Evolutionary conservation across 2,329 filamentous ascomycete genomes (phyloP).

Genomic region (Dothiorella sarmentorum): DNA sequence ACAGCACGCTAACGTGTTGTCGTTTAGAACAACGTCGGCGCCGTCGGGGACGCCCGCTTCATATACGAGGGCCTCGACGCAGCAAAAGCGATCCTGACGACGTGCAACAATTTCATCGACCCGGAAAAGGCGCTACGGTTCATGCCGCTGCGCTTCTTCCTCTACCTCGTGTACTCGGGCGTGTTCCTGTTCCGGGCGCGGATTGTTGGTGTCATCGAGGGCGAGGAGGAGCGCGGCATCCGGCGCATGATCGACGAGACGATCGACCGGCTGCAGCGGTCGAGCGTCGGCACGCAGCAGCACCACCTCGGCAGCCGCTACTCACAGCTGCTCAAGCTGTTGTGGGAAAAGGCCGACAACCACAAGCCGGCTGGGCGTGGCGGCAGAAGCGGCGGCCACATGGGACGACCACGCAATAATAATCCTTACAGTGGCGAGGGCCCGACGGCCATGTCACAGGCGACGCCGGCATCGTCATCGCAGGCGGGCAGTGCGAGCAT

Average conservation of each 20-base stretch:
- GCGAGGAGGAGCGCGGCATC: constrained; percentile 47
- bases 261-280: constrained; percentile 42
- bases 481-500: constrained; percentile 20
- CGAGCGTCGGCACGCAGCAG: constrained; percentile 43
- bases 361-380: constrained; percentile 5
- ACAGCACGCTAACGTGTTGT: neutral
- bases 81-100: constrained; percentile 49
- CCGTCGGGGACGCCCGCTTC: constrained; percentile 48
- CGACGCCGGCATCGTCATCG: constrained; percentile 24
- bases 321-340: constrained; percentile 44
- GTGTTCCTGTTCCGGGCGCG: constrained; percentile 49
- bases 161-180: constrained; percentile 48
- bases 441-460: constrained; percentile 25
- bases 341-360: constrained; percentile 45
- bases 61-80: constrained; percentile 51
- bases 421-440: constrained; percentile 24
- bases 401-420: neutral
- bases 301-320: constrained; percentile 48
- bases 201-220: constrained; percentile 46
- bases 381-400: constrained; percentile 7
- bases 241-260: constrained; percentile 48
- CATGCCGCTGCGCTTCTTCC: constrained; percentile 49
- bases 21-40: constrained; percentile 48
- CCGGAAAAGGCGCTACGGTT: constrained; percentile 46
- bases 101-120: constrained; percentile 49